Conservation (phyloP, 768 basidiomycete species). For the Rhizopogon vesiculosus region DNA sequence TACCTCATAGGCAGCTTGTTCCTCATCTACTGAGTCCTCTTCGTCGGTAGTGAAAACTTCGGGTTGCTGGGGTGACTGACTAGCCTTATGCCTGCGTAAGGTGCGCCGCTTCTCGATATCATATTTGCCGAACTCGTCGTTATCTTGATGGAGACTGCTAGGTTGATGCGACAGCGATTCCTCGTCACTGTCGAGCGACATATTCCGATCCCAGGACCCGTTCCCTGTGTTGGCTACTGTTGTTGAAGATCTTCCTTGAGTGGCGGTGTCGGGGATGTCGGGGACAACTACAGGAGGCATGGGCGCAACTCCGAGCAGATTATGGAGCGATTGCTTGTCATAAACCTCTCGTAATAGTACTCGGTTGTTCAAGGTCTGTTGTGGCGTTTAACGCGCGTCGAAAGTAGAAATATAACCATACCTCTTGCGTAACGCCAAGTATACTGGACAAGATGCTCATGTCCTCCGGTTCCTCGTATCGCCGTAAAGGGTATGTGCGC, state of each 20-base stretch:
- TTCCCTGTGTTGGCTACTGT: not conserved
- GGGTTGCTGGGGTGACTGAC: slow-evolving; percentile 5
- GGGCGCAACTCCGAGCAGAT: slow-evolving; percentile 42
- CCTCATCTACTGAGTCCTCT: slow-evolving; percentile 7
- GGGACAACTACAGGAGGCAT: slow-evolving; percentile 12
- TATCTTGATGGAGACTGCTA: slow-evolving; percentile 17
- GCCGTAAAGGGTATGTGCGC: slow-evolving; percentile 39
- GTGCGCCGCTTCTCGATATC: slow-evolving; percentile 44
- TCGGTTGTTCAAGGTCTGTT: slow-evolving; percentile 72
- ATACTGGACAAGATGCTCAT: slow-evolving; percentile 78
- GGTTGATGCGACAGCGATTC: slow-evolving; percentile 2
- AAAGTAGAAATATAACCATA: slow-evolving; percentile 19
- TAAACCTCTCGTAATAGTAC: slow-evolving; percentile 66
- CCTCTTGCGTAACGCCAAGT: slow-evolving; percentile 82
- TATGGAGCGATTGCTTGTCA: slow-evolving; percentile 52
- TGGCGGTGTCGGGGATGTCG: slow-evolving; percentile 13
- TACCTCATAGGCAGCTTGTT: not conserved
- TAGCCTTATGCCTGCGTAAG: slow-evolving; percentile 43
- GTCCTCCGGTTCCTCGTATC: slow-evolving; percentile 48
- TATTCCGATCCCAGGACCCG: slow-evolving; percentile 15
- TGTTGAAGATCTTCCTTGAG: slow-evolving; percentile 5
- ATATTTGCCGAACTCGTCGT: slow-evolving; percentile 59
- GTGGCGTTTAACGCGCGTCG: slow-evolving; percentile 1
- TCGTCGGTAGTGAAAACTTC: slow-evolving; percentile 22
- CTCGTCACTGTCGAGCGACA: slow-evolving; percentile 23